Evolutionary conservation across 163 green algal genomes (phyloP).

Genomic region (Chloromonas sp.): DNA sequence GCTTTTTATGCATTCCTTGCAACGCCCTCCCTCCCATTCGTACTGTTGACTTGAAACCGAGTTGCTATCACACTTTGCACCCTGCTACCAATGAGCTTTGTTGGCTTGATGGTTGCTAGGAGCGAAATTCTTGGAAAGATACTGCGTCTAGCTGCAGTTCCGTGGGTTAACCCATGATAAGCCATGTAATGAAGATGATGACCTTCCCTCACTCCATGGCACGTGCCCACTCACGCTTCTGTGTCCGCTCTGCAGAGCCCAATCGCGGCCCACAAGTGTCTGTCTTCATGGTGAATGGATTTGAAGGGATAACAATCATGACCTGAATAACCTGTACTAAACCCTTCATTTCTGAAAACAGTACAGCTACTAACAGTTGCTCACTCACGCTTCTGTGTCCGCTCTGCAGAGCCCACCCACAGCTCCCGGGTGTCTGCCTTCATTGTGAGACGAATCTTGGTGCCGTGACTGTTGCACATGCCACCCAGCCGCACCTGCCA

Average conservation of each 20-base stretch:
- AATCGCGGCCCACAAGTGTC: background rate
- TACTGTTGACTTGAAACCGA: too few relatives aligned
- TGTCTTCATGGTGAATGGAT: background rate
- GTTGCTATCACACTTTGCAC: too few relatives aligned
- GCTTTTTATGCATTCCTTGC: too few relatives aligned
- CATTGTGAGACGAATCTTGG: constrained; percentile 56
- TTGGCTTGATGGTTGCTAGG: too few relatives aligned
- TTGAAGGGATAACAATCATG: background rate
- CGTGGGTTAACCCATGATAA: too few relatives aligned
- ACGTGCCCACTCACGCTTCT: background rate
- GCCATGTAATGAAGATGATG: background rate
- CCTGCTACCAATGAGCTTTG: too few relatives aligned
- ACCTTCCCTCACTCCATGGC: background rate
- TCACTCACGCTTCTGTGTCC: constrained; percentile 45
- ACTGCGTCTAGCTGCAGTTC: too few relatives aligned
- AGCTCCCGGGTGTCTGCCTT: constrained; percentile 53
- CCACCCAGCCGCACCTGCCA: background rate
- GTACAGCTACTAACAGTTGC: background rate
- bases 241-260: background rate
- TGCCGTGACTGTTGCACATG: background rate
- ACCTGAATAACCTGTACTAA: too few relatives aligned
- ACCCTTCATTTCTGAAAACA: background rate
- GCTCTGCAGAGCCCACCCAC: constrained; percentile 43
- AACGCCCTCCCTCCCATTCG: too few relatives aligned
- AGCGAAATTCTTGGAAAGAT: too few relatives aligned